phyloP scores from a whole-genome alignment of 2,329 filamentous ascomycete species.

The Penicillium sp. region DNA sequence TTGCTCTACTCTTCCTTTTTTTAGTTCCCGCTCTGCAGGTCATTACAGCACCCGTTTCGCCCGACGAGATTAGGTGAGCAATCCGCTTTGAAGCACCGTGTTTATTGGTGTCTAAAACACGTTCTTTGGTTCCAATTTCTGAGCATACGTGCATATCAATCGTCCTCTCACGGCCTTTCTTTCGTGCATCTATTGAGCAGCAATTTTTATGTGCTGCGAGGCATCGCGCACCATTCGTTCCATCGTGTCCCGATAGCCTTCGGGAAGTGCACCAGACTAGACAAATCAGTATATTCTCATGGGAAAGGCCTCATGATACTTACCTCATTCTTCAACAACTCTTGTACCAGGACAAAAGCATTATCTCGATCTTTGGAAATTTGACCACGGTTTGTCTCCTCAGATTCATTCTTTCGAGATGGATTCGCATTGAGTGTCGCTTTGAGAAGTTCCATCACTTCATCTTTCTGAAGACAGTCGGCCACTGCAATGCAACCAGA shows the following conservation, averaged over 20 bases:
- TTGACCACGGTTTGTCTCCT: slow-evolving; percentile 27
- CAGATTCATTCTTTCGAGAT: slow-evolving; percentile 13
- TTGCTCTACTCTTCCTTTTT: neutral
- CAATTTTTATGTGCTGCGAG: slow-evolving; percentile 17
- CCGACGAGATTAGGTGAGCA: neutral
- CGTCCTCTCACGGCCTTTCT: neutral
- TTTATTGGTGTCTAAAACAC: neutral
- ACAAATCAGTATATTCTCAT: slow-evolving; percentile 1
- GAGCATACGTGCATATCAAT: neutral
- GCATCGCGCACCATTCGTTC: slow-evolving; percentile 30
- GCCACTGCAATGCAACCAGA: slow-evolving; percentile 34
- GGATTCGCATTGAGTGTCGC: slow-evolving; percentile 26
- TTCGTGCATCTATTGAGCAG: neutral
- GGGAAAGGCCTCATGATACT: slow-evolving; percentile 11
- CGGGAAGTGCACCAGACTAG: slow-evolving; percentile 31
- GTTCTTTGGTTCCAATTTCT: neutral
- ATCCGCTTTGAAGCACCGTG: neutral
- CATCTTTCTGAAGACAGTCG: slow-evolving; percentile 35
- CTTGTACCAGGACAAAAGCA: slow-evolving; percentile 39
- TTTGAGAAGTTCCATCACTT: slow-evolving; percentile 35
- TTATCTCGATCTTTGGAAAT: slow-evolving; percentile 43
- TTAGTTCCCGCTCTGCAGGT: neutral
- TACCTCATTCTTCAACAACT: slow-evolving; percentile 41
- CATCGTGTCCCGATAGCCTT: slow-evolving; percentile 26
- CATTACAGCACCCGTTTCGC: too few relatives aligned